Conservation (phyloP, 2,329 filamentous ascomycete genomes). For the Aspergillus awamori region DNA sequence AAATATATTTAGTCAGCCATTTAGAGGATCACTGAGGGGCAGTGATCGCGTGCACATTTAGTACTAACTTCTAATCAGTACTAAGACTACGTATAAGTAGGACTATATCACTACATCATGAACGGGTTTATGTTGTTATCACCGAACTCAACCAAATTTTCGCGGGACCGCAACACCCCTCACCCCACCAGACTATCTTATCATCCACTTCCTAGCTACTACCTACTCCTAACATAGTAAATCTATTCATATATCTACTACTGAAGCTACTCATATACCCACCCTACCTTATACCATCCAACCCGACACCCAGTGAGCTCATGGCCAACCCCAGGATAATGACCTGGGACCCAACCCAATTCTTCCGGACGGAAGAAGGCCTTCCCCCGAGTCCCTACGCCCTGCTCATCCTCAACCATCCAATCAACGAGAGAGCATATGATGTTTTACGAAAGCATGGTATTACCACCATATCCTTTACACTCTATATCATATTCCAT, state of each 20-base stretch:
- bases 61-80: background rate
- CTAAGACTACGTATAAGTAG: too few relatives aligned
- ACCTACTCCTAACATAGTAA: too few relatives aligned
- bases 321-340: constrained; percentile 19
- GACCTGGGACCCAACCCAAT: constrained; percentile 47
- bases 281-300: background rate
- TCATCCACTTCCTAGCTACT: too few relatives aligned
- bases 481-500: background rate
- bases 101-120: background rate
- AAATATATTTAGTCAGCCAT: background rate
- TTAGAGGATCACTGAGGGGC: background rate
- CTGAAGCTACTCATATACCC: background rate
- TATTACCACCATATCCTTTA: constrained; percentile 19
- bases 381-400: constrained; percentile 42
- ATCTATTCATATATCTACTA: background rate
- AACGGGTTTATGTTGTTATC: background rate
- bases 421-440: constrained; percentile 53
- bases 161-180: background rate
- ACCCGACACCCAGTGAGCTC: too few relatives aligned
- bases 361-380: constrained; percentile 36
- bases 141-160: background rate
- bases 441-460: constrained; percentile 41
- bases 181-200: too few relatives aligned
- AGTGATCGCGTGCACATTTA: background rate
- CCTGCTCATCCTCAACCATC: constrained; percentile 65